Conservation (phyloP, 345 rosid species). For the Cardamine resedifolia region DNA sequence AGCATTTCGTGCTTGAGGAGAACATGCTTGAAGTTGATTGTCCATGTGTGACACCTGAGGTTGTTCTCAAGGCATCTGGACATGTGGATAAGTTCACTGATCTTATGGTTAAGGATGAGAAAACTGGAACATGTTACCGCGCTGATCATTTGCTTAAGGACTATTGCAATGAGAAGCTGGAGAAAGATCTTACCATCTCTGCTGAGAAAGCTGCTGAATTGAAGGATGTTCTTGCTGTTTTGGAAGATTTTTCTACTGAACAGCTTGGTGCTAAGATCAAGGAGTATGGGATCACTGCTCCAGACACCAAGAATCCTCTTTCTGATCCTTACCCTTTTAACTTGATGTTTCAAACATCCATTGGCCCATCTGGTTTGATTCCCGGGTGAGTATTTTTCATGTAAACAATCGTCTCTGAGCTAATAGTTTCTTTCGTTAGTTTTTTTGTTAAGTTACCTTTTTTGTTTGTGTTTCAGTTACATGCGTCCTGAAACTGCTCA, state of each 20-base stretch:
- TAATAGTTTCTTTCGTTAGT: background rate
- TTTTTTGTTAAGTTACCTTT: background rate
- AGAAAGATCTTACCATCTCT: constrained; percentile 70
- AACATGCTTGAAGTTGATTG: constrained; percentile 94
- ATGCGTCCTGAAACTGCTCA: constrained; percentile 99
- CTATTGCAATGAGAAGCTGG: constrained; percentile 78
- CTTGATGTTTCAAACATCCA: constrained; percentile 95
- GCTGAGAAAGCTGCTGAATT: constrained; percentile 80
- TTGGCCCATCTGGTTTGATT: constrained; percentile 85
- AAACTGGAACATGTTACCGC: constrained; percentile 77
- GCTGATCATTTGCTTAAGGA: constrained; percentile 96
- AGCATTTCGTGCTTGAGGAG: constrained; percentile 96
- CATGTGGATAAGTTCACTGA: constrained; percentile 97
- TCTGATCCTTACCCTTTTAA: constrained; percentile 93
- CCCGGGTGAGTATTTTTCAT: constrained; percentile 58
- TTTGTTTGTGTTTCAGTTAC: constrained; percentile 48
- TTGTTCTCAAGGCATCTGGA: constrained; percentile 92
- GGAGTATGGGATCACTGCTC: constrained; percentile 79
- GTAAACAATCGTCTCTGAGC: background rate
- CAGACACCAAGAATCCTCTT: constrained; percentile 79
- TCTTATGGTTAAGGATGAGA: constrained; percentile 95
- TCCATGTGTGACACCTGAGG: constrained; percentile 95
- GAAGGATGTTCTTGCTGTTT: constrained; percentile 68
- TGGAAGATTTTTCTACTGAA: constrained; percentile 81
- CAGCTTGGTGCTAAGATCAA: constrained; percentile 78